Evolutionary conservation across 768 basidiomycete species (phyloP), one percentile per base, ranked within the genome.

Genomic region (Boletus bicolor): DNA sequence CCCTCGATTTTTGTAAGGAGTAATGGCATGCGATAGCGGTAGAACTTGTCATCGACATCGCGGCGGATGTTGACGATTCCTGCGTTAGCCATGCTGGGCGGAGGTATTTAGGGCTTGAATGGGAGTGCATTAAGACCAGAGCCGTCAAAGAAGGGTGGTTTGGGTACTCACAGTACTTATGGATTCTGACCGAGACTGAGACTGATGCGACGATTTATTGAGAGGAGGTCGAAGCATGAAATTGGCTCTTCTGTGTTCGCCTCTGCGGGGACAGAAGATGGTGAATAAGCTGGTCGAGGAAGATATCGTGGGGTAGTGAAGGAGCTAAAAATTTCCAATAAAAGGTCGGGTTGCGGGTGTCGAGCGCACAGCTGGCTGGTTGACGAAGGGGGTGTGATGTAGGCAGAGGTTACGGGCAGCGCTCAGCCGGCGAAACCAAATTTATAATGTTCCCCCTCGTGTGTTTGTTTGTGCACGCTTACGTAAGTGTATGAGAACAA

Each of bases 1-100:
- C 97, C 97, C 77, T 99, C 97, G 36, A 98, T 94, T 79, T 98
- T 98, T 60, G 90, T 96, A 60, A 84, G 81, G 59, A 99, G 83
- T 56, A 94, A 71, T 53, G 97, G 97, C 97, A 99, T 99, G 61
- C 93, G 90, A 82, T 94, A 94, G 64, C 92, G 92, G 73, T 95
- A 95, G 72, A 94, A 95, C 75, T 92, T 92, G 80, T 96, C 92
- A 76, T 93, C 91, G 78, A 95, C 91, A 77, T 95, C 93, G 66
- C 93, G 90, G 75, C 93, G 89, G 70, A 95, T 89, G 79, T 95
- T 95, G 54, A 95, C 93, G 70, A 86, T 79, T 74, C 84, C 85
- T 73, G 84, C 73, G 61, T 63, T 80, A 77, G 92, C 90, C 91
- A 93, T 95, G 71, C 69, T 93, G 88, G 83, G 80, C 77, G 73